Evolutionary conservation across 1,284 basidiomycete genomes (phyloP), one percentile per base, ranked within the genome.

Genomic region (Vanrija sp.): DNA sequence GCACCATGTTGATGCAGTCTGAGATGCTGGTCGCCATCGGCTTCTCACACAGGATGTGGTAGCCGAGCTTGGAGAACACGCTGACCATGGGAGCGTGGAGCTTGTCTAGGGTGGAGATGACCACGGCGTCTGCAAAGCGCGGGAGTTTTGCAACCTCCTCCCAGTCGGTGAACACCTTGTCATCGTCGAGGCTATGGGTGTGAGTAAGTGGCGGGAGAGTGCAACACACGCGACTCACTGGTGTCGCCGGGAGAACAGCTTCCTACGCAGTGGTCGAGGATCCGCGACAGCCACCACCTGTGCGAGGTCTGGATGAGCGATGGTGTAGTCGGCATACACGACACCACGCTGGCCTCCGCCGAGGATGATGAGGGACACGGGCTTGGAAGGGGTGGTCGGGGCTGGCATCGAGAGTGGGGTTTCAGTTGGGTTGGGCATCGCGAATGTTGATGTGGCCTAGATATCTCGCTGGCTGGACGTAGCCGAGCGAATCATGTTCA

Each of bases 1-100:
- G 78, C 57, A 88, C 85, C 80, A 92, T 91, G 68, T 78, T 79
- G 49, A 91, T 72, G 60, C 89, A 88, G 60, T 89, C 88, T 47
- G 81, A 78, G 42, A 88, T 68, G 51, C 72, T 82, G 2, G 88
- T 91, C 1, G 89, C 88, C 87, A 93, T 89, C 0, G 89, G 90
- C 71, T 92, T 93, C 80, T 93, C 89, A 71, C 89, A 91, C 26
- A 93, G 80, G 55, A 93, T 88, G 67, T 91, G 84, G 69, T 91
- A 92, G 1, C 89, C 88, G 66, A 88, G 87, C 52, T 80, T 80
- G 1, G 86, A 84, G 73, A 91, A 91, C 0, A 85, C 87, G 8
- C 82, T 66, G 0, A 86, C 83, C 12, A 89, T 85, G 60, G 87
- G 84, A 29, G 82, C 79, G 67, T 92, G 89, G 81, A 89, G 81